Percentiles rank a stretch among this genome's conserved stretches.
Evolutionary conservation across 768 basidiomycete species (phyloP).

Genomic region (Kwoniella shandongensis): DNA sequence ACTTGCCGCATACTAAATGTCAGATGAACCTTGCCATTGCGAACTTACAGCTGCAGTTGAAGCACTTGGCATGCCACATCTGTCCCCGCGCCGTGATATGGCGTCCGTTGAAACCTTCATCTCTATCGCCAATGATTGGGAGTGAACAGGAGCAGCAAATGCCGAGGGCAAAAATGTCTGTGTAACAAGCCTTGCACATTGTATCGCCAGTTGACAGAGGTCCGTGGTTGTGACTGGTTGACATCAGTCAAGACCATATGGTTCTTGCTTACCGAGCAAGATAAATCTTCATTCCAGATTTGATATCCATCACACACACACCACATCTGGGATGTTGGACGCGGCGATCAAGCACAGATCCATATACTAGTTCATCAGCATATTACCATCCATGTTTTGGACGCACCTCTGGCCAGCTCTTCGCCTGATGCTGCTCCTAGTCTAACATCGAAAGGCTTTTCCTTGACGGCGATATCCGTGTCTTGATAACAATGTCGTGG

Average conservation of each 20-base stretch:
- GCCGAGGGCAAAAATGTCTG: constrained; percentile 7
- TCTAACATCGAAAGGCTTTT: constrained; percentile 14
- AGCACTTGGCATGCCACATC: constrained; percentile 23
- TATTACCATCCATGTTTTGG: too few relatives aligned
- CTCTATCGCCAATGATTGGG: constrained; percentile 20
- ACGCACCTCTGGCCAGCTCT: constrained; percentile 22
- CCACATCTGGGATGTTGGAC: constrained; percentile 18
- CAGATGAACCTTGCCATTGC: not conserved
- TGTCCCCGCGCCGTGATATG: constrained; percentile 10
- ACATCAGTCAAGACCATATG: not conserved
- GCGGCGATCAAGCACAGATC: constrained; percentile 11
- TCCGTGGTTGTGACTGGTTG: not conserved
- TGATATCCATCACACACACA: constrained; percentile 11
- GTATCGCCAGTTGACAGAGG: constrained; percentile 8
- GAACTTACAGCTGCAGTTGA: constrained; percentile 15
- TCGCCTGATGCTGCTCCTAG: constrained; percentile 2
- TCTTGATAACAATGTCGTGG: not conserved
- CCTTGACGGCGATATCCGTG: not conserved
- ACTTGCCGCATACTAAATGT: constrained; percentile 7
- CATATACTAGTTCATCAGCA: constrained; percentile 17
- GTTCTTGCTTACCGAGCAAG: constrained; percentile 13
- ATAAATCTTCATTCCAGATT: constrained; percentile 21
- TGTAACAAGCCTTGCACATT: constrained; percentile 18
- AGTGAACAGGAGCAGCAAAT: constrained; percentile 4
- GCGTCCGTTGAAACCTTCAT: constrained; percentile 15